Base-by-base conservation (phyloP, 129 eudicot species). In the Chrysanthemum makinoi region DNA sequence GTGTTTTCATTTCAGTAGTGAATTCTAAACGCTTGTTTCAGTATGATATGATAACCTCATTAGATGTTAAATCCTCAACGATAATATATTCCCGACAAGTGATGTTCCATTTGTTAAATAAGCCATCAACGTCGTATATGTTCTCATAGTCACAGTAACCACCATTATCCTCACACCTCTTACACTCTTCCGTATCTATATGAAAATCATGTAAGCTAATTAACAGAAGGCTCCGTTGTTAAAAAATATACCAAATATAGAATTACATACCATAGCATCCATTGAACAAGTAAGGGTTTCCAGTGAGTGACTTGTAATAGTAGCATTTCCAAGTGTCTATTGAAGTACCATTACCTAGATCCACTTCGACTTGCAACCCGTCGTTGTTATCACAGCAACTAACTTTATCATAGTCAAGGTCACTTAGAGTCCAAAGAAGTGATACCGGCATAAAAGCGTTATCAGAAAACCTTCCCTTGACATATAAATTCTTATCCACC, bases 281-380 rank as follows among this genome's bases (percentile, higher is more conserved):
- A 11, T 8, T 8, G 9, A 1, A 10, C 12, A 60, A 60, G n/a
- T 60, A 60, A 22, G 65, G 65, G n/a, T 60, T 60, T 24, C 65
- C 65, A 20, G 24, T 4, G 11, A 24, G 11, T 22, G 35, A 24
- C 35, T 7, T 10, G 6, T 11, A 5, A 60, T 24, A 60, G 35
- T 11, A 8, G 44, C 65, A 60, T 20, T 24, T 20, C 39, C 65
- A 20, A 9, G 65, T 14, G 13, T 22, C n/a, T 24, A 60, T 13
- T 60, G 39, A 60, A 60, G 65, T 24, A 9, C 65, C 65, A 60
- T 24, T 60, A 20, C 65, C 65, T 13, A 60, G n/a, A 60, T 60
- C 39, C 15, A 60, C 6, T 24, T 9, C 26, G 2, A 60, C 15
- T 10, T 11, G 12, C 1, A 6, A 3, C 35, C 39, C n/a, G 1